These are phyloP conservation scores for Fusarium sp. DNA, from an alignment of 2,329 filamentous ascomycete species.

Conservation along the genomic window DNA sequence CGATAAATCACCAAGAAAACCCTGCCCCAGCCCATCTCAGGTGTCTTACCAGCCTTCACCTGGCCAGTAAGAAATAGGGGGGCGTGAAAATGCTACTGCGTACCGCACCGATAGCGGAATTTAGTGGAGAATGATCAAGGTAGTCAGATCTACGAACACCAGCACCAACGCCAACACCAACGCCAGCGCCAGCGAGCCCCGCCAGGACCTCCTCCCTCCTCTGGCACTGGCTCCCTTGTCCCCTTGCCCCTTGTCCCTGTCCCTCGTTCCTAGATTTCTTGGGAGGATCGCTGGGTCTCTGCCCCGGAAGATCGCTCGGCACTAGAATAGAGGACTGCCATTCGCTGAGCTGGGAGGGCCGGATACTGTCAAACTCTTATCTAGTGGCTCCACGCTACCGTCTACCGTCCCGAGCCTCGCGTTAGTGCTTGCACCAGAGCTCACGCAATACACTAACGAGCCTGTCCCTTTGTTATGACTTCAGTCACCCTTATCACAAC, in stretches of 20 bases:
- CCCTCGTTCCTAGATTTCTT: conserved; percentile 28
- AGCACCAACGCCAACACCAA: not conserved
- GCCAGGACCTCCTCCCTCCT: not conserved
- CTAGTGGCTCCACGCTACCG: conserved; percentile 15
- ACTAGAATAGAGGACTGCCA: conserved; percentile 9
- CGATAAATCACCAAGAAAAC: conserved; percentile 25
- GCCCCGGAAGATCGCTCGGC: conserved; percentile 37
- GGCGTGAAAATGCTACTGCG: conserved; percentile 4
- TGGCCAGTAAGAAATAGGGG: not conserved
- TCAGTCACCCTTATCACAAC: conserved; percentile 21
- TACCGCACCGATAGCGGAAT: not conserved
- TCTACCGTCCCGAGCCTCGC: conserved; percentile 16
- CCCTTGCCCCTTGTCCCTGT: conserved; percentile 3
- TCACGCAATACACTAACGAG: conserved; percentile 20
- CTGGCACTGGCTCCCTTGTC: not conserved
- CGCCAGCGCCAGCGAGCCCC: not conserved
- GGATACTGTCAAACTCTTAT: conserved; percentile 23
- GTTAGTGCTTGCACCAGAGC: conserved; percentile 16
- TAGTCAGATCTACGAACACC: conserved; percentile 17
- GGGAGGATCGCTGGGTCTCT: conserved; percentile 30
- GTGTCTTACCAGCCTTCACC: conserved; percentile 31
- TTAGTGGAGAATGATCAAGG: not conserved
- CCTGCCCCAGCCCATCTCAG: conserved; percentile 17
- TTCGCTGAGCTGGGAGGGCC: not conserved
- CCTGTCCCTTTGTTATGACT: conserved; percentile 36